These are phyloP conservation scores for Thuja plicata DNA, from an alignment of 83 land plant genomes.

Conservation along the genomic window DNA sequence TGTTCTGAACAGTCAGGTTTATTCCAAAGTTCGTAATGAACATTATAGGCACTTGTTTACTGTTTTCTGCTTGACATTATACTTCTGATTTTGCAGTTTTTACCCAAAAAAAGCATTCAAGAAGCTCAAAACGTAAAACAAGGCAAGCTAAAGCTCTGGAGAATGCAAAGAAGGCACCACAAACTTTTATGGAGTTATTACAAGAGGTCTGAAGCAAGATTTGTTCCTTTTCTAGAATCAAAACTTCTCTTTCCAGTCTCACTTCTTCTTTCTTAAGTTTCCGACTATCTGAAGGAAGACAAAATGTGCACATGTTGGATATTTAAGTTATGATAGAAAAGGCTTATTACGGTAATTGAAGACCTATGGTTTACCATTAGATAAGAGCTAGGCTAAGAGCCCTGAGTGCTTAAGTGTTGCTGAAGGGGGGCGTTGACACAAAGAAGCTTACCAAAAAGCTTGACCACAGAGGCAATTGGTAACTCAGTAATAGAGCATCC, in stretches of 20 bases:
- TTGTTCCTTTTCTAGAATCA: background rate
- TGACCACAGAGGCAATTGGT: too few species aligned
- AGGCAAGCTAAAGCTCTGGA: conserved; percentile 83
- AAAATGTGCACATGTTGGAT: background rate
- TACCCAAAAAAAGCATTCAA: conserved; percentile 51
- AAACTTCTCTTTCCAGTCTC: background rate
- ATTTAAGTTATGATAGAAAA: background rate
- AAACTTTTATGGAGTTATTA: conserved; percentile 71
- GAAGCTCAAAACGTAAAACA: conserved; percentile 69
- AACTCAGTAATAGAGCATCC: too few species aligned
- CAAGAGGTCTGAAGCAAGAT: conserved; percentile 53
- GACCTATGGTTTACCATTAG: background rate
- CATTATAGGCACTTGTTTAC: background rate
- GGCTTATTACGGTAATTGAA: background rate
- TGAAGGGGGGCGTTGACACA: too few species aligned
- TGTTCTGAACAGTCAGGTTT: background rate
- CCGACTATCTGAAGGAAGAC: background rate
- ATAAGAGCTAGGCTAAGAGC: too few species aligned
- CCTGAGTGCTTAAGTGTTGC: too few species aligned
- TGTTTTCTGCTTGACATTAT: background rate
- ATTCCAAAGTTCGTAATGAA: background rate
- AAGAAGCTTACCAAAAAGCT: too few species aligned
- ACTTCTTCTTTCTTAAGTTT: background rate
- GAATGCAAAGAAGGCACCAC: conserved; percentile 74
- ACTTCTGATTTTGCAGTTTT: conserved; percentile 22